Evolutionary conservation across 2,329 filamentous ascomycete genomes (phyloP), one percentile per base, ranked within the genome.

Genomic region (Drechslerella coelobrocha): DNA sequence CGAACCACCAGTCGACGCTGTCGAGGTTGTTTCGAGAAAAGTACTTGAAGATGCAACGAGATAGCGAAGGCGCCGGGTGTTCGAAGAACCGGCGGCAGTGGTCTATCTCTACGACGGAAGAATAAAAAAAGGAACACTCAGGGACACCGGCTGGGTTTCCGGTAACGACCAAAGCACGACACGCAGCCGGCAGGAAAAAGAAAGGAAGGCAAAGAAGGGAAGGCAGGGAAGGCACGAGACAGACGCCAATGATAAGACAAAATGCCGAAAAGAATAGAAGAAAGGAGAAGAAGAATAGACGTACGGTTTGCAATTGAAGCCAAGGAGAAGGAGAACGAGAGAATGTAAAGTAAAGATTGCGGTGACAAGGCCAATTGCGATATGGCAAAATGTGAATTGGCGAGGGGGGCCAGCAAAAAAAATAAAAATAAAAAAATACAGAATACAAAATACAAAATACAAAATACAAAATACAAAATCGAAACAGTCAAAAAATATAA

Each of bases 171-270:
- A 39, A 39, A 39, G 34, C 34, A 10, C 34, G 34, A 39, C 34
- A 39, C 34, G 34, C 34, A 39, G 34, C 34, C 34, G 34, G 34
- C 34, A n/a, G 45, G 23, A 19, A 29, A 50, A 50, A 50, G 45
- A 50, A 24, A 24, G 10, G 45, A 50, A 29, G 45, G 45, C 12
- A n/a, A 39, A 39, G 34, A n/a, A n/a, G 34, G 34, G 34, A 39
- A 39, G 34, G 12, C 29, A 34, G 12, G 29, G n/a, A 47, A 47
- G n/a, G 45, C n/a, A 29, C 14, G 26, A 19, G 14, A 50, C n/a
- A 19, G 45, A 50, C n/a, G 45, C 21, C 12, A 24, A 9, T 10
- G n/a, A 6, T 10, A 19, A 9, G 26, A 50, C 21, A 19, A 50
- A 50, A 12, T 12, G 26, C n/a, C n/a, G 45, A 50, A 50, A 3